Evolutionary conservation across 73 alveolate species (phyloP), one percentile per base, ranked within the genome.

Genomic region (Paramecium tetraurelia): DNA sequence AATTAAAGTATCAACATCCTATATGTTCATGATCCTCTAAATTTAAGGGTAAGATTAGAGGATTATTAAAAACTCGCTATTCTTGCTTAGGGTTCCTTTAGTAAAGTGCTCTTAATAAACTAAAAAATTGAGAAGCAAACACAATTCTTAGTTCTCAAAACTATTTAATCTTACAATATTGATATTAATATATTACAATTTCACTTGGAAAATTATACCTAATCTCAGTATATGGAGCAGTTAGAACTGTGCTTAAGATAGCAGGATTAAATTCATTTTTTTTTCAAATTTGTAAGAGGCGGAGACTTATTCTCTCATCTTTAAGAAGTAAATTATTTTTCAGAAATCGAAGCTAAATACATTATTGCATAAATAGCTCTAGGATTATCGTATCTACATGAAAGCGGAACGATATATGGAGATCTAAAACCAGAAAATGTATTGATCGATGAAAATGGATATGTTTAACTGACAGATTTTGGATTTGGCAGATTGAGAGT

Each of bases 361-460:
- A 80, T 80, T 80, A 31, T 80, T 8, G 46, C 76, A 24, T 80
- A 80, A 44, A 46, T 80, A 24, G 90, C 90, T 6, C 11, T 41
- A 18, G 90, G 90, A 12, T 80, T 80, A 80, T 80, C 75, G 0
- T 43, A 33, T 7, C 24, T 80, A 9, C 90, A 80, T 80, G 90
- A 80, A 46, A 80, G 29, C 11, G 90, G 90, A 18, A 80, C 38
- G 0, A 80, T 80, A 43, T 80, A 24, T 80, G 90, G 90, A 80
- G 90, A 80, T 44, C 16, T 80, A 43, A 80, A 80, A 80, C 90
- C 90, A 16, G 90, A 80, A 80, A 80, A 80, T 80, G 35, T 80
- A 8, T 27, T 80, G 27, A 80, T 80, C 2, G 72, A 80, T 80
- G 90, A 80, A 44, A 80, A 21, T 8, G 90, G 90, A 20, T 80